Evolutionary conservation across 768 basidiomycete species (phyloP).

Genomic region (Boletus pseudo-olivaceus): DNA sequence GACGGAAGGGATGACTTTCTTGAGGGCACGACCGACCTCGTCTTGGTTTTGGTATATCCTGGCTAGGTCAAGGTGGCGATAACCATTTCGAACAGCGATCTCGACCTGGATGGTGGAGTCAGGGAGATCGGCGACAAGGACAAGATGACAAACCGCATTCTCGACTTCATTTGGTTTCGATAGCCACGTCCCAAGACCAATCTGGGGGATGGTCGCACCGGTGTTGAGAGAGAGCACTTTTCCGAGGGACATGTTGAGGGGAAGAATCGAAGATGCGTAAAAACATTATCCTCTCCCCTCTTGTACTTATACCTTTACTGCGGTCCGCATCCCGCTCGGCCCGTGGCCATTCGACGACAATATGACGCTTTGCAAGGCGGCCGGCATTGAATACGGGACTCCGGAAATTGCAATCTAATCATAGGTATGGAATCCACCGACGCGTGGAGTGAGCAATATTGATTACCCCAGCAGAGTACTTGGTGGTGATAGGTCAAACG

Average conservation of each 20-base stretch:
- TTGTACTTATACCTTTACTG: background rate
- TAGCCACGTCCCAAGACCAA: conserved; percentile 83
- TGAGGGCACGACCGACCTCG: conserved; percentile 70
- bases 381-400: background rate
- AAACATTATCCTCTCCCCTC: background rate
- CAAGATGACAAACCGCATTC: conserved; percentile 49
- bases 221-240: conserved; percentile 40
- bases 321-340: conserved; percentile 14
- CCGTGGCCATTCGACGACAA: background rate
- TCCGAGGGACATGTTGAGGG: conserved; percentile 38
- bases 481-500: background rate
- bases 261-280: background rate
- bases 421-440: background rate
- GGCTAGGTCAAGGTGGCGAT: conserved; percentile 83
- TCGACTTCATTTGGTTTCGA: conserved; percentile 75
- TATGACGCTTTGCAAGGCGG: background rate
- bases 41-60: conserved; percentile 78
- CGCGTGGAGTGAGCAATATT: background rate
- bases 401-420: background rate
- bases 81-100: conserved; percentile 69
- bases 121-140: background rate
- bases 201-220: conserved; percentile 61
- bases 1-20: conserved; percentile 72
- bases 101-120: conserved; percentile 52
- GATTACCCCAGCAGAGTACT: no score